Evolutionary conservation across 306 rosid species (phyloP).

Genomic region (Castanea mollissima): DNA sequence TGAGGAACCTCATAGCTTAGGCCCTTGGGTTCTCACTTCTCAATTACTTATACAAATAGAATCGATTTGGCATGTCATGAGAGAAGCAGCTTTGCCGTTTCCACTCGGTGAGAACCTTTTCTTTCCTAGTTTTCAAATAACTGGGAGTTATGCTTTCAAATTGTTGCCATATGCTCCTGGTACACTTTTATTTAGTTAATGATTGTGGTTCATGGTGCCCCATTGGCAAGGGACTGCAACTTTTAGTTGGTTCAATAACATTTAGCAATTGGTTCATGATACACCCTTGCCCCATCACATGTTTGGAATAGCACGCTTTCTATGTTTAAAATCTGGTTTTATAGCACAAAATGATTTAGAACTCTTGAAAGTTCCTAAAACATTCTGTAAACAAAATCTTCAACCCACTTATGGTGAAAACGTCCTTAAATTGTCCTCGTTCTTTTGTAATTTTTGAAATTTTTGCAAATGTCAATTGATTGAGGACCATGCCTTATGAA

Average conservation of each 20-base stretch:
- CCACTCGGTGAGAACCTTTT: background rate
- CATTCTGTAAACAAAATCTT: no score
- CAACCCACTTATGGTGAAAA: no score
- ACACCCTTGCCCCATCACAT: no score
- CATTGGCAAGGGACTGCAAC: background rate
- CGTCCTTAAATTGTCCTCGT: no score
- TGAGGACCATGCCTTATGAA: no score
- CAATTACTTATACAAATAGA: slow-evolving; percentile 3
- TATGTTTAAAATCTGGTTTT: no score
- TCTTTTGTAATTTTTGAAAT: no score
- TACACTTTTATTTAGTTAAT: background rate
- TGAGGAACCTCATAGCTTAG: background rate
- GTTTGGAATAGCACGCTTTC: no score
- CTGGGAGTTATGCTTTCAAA: background rate
- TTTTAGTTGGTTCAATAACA: background rate
- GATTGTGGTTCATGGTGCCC: background rate
- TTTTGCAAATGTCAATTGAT: no score
- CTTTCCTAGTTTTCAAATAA: background rate
- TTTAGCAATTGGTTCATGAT: background rate
- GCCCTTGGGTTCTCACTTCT: slow-evolving; percentile 14
- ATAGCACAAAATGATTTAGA: no score
- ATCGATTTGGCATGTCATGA: slow-evolving; percentile 12
- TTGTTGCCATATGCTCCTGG: background rate
- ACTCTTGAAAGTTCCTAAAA: no score
- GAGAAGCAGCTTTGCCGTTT: background rate